phyloP scores from a whole-genome alignment of 495 filamentous ascomycete species.

The Penicillium verhagenii region DNA sequence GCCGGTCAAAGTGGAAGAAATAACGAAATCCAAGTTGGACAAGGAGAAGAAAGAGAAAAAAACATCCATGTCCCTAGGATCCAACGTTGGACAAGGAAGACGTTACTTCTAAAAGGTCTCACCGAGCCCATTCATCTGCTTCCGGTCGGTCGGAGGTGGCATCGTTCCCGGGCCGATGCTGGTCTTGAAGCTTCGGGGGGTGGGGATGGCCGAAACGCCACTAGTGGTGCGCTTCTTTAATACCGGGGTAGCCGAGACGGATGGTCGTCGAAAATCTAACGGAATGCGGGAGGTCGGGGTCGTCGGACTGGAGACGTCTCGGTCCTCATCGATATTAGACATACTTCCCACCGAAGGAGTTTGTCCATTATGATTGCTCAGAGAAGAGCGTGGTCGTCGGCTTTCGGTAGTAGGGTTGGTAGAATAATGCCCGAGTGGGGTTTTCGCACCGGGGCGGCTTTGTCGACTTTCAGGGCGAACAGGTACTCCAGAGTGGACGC shows the following conservation, averaged over 20 bases:
- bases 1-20: neutral
- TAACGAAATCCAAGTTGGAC: neutral
- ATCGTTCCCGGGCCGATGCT: conserved; percentile 49
- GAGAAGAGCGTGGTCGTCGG: conserved; percentile 47
- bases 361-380: conserved; percentile 44
- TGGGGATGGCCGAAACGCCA: conserved; percentile 51
- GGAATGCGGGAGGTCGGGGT: conserved; percentile 34
- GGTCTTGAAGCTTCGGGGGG: conserved; percentile 50
- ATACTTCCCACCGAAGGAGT: conserved; percentile 35
- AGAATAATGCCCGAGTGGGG: conserved; percentile 55
- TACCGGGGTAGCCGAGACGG: conserved; percentile 34
- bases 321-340: conserved; percentile 46
- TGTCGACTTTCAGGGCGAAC: conserved; percentile 65
- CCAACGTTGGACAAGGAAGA: neutral
- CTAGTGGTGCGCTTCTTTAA: conserved; percentile 52
- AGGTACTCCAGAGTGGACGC: conserved; percentile 32
- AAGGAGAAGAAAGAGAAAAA: conserved; percentile 5
- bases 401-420: conserved; percentile 45
- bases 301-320: conserved; percentile 36
- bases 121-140: conserved; percentile 58
- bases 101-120: conserved; percentile 57
- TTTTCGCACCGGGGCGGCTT: conserved; percentile 64
- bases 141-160: conserved; percentile 51
- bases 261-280: conserved; percentile 33
- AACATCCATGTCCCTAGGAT: neutral